These are phyloP conservation scores for Emydomyces testavorans DNA, from an alignment of 2,329 filamentous ascomycete genomes.

Conservation along the genomic window DNA sequence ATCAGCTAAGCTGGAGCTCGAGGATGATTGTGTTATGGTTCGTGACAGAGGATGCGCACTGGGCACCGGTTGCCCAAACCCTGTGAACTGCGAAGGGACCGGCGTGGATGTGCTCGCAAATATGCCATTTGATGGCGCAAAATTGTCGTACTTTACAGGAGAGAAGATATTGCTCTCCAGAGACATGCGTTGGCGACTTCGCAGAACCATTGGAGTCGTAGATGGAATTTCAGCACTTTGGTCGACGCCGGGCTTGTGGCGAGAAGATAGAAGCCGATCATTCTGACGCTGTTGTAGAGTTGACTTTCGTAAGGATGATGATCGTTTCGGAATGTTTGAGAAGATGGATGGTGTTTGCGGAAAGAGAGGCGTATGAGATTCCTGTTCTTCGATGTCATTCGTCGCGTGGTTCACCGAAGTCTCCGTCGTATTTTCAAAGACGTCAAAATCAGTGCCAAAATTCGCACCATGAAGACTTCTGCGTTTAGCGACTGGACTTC, in stretches of 20 bases:
- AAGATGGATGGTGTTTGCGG: slow-evolving; percentile 36
- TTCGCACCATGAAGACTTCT: slow-evolving; percentile 72
- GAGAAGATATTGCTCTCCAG: slow-evolving; percentile 62
- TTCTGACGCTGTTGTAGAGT: slow-evolving; percentile 75
- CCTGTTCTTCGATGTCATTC: background rate
- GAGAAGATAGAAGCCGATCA: slow-evolving; percentile 48
- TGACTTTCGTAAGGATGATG: slow-evolving; percentile 70
- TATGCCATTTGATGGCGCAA: slow-evolving; percentile 47
- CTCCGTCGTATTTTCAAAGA: slow-evolving; percentile 51
- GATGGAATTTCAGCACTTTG: slow-evolving; percentile 43
- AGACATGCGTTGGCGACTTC: slow-evolving; percentile 58
- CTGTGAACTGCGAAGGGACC: slow-evolving; percentile 2
- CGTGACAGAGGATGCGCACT: slow-evolving; percentile 69
- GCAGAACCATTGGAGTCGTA: slow-evolving; percentile 43
- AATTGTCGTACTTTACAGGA: slow-evolving; percentile 51
- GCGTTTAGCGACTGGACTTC: slow-evolving; percentile 75
- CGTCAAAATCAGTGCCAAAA: slow-evolving; percentile 54
- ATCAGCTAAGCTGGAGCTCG: slow-evolving; percentile 63
- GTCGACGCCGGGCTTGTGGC: slow-evolving; percentile 23
- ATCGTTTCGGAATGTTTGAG: slow-evolving; percentile 52
- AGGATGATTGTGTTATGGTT: slow-evolving; percentile 76
- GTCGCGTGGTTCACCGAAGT: slow-evolving; percentile 3
- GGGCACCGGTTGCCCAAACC: slow-evolving; percentile 28
- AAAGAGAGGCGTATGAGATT: background rate
- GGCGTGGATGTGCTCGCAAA: slow-evolving; percentile 29